Evolutionary conservation across 306 rosid genomes (phyloP).

Genomic region (Ziziphus jujuba): DNA sequence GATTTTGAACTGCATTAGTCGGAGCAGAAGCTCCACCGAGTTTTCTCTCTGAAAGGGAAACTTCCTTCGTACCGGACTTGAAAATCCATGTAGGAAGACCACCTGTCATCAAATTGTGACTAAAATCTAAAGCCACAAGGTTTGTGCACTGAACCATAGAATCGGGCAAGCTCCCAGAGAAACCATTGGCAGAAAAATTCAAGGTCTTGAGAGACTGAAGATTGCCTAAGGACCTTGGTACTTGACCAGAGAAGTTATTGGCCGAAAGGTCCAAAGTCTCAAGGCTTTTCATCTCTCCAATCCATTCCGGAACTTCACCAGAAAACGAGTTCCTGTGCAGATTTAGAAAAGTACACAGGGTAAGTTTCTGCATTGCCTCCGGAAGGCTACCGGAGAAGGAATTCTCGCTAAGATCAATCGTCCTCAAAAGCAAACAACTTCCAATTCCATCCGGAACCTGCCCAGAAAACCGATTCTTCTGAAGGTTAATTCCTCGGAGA

Average conservation of each 20-base stretch:
- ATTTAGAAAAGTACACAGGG: constrained; percentile 59
- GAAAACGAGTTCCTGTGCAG: constrained; percentile 58
- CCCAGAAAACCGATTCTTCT: constrained; percentile 69
- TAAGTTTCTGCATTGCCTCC: constrained; percentile 56
- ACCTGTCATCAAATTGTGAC: constrained; percentile 72
- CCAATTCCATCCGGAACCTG: constrained; percentile 74
- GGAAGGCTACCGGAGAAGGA: constrained; percentile 67
- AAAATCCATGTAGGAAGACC: constrained; percentile 77
- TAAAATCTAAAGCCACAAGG: constrained; percentile 65
- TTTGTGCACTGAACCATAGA: constrained; percentile 57
- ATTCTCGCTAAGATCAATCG: constrained; percentile 79
- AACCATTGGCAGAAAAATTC: constrained; percentile 67
- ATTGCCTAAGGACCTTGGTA: constrained; percentile 67
- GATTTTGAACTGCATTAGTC: constrained; percentile 51
- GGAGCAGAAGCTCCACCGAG: constrained; percentile 24
- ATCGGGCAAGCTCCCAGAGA: constrained; percentile 68
- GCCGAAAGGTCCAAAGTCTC: constrained; percentile 71
- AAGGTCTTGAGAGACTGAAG: constrained; percentile 62
- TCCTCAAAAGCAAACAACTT: constrained; percentile 83
- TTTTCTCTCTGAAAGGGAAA: constrained; percentile 45
- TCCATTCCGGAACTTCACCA: constrained; percentile 78
- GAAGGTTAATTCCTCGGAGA: constrained; percentile 61
- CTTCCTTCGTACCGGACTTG: constrained; percentile 52
- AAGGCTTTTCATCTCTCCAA: constrained; percentile 75
- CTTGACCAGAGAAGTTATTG: constrained; percentile 67